Conservation (phyloP, 176 grass and related monocot species). For the Aegilops tauschii region DNA sequence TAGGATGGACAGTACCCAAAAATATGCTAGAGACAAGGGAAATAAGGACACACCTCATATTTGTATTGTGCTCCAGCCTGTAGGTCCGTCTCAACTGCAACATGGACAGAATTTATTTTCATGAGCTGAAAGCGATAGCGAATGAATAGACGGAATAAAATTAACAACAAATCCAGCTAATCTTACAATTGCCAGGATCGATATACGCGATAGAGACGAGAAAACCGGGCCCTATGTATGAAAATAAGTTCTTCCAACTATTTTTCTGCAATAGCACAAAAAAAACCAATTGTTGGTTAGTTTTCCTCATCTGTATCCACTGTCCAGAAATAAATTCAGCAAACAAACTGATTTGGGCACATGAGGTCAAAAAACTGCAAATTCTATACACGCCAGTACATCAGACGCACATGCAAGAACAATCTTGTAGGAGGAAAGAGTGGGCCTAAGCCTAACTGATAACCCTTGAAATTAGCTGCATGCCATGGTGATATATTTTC, state of each 20-base stretch:
- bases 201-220: conserved; percentile 97
- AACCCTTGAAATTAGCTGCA: not conserved
- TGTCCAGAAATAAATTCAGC: not conserved
- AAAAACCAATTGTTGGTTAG: conserved; percentile 22
- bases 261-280: conserved; percentile 54
- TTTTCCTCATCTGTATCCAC: conserved; percentile 10
- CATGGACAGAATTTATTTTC: conserved; percentile 3
- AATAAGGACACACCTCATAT: conserved; percentile 69
- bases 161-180: not conserved
- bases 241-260: conserved; percentile 93
- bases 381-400: not conserved
- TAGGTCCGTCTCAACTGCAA: conserved; percentile 91
- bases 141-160: not conserved
- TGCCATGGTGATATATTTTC: not conserved
- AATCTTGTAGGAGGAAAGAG: conserved; percentile 4
- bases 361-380: not conserved
- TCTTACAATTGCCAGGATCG: conserved; percentile 98
- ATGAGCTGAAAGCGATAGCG: conserved; percentile 10
- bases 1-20: not conserved
- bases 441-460: not conserved
- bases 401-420: conserved; percentile 19
- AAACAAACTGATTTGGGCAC: not conserved
- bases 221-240: conserved; percentile 94
- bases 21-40: not conserved
- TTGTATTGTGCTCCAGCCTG: conserved; percentile 92